phyloP scores from a whole-genome alignment of 345 rosid species.

The Eucalyptus erythrocorys region DNA sequence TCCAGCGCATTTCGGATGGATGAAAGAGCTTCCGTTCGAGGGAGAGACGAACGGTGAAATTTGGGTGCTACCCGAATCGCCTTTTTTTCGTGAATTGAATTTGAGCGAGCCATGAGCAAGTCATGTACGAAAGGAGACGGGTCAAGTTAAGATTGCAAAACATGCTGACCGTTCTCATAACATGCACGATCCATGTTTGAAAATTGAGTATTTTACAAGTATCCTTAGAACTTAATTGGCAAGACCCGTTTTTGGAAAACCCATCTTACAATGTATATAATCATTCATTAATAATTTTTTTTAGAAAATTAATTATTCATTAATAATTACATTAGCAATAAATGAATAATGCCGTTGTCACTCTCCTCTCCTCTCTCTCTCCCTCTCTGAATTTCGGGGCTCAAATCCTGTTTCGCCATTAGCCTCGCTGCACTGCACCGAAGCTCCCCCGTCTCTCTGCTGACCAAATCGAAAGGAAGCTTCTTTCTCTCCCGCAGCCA shows the following conservation, averaged over 20 bases:
- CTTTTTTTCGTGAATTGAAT: background rate
- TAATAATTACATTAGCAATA: background rate
- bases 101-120: background rate
- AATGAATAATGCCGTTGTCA: background rate
- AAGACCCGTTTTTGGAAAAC: background rate
- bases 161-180: background rate
- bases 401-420: background rate
- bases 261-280: background rate
- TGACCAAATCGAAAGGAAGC: background rate
- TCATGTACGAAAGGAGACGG: background rate
- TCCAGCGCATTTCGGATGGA: background rate
- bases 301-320: no score
- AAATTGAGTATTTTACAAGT: background rate
- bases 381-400: background rate
- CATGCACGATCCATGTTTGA: background rate
- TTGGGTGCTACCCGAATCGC: background rate
- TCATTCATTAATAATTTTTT: background rate
- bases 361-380: background rate
- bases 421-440: background rate
- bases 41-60: background rate
- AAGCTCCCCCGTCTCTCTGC: background rate
- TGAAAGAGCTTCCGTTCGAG: background rate
- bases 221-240: rapidly evolving
- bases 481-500: background rate
- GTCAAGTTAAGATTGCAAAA: background rate